Evolutionary conservation across 495 filamentous ascomycete species (phyloP), one percentile per base, ranked within the genome.

Genomic region (Jackrogersella minutella): DNA sequence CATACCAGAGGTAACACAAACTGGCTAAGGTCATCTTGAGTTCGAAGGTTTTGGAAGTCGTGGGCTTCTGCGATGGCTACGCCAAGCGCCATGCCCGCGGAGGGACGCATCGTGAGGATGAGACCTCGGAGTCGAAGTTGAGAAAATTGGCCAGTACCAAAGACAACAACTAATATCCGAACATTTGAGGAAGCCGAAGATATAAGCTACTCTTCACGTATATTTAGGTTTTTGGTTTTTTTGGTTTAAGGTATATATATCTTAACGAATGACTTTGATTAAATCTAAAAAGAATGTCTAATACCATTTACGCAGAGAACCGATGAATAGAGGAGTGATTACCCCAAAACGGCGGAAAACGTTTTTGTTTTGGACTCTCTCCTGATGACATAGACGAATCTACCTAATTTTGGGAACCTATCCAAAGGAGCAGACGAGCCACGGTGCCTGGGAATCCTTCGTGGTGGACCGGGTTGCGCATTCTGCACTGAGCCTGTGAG

Each of bases 381-480:
- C 66, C 58, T 62, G 53, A 63, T 49, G 40, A 28, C 46, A 39
- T 36, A 40, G 36, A 39, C 34, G 59, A 64, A 59, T 41, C 44
- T 40, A 64, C 60, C 53, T 68, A 59, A 60, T 51, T 61, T 64
- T 64, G 57, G 66, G n/a, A n/a, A 56, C 66, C 19, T 69, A 69
- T 64, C 19, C 36, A 60, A 64, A 60, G 56, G 66, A 60, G 55
- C 22, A 39, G 24, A 60, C 57, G 19, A 61, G 61, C 66, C 66
- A 69, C 50, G 50, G 56, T 49, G 40, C 61, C 44, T 56, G 26
- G 17, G 47, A 30, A 61, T 61, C 60, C 66, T 64, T 17, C 3
- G 26, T 7, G 7, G 56, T 36, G 41, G 53, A 39, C 26, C 26
- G 46, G 58, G 14, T 33, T 58, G 34, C 17, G 36, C 57, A 62